Evolutionary conservation across 2,329 filamentous ascomycete genomes (phyloP).

Genomic region (Simplicillium aogashimaense): DNA sequence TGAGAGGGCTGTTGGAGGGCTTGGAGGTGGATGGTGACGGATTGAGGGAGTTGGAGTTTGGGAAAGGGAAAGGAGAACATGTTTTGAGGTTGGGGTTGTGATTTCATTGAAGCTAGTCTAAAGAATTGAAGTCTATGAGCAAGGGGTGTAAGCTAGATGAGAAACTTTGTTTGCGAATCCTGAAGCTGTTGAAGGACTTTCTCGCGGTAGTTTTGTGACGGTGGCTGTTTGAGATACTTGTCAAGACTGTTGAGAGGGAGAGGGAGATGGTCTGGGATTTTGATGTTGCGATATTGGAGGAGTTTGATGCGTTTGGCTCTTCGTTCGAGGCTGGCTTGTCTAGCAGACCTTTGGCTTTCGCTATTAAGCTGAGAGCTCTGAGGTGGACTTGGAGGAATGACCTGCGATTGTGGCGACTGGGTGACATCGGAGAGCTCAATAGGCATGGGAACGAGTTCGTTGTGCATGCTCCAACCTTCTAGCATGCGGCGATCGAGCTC

Average conservation of each 20-base stretch:
- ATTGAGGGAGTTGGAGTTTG: constrained; percentile 13
- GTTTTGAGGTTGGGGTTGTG: constrained; percentile 3
- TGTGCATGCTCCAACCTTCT: constrained; percentile 14
- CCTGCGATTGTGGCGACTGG: too few relatives aligned
- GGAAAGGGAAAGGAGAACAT: constrained; percentile 2
- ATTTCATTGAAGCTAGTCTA: neutral
- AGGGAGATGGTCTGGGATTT: neutral
- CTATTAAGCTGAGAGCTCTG: neutral
- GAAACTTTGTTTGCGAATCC: neutral
- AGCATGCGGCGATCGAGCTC: constrained; percentile 18
- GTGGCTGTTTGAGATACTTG: neutral
- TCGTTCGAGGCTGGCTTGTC: constrained; percentile 8
- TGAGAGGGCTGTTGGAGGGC: constrained; percentile 15
- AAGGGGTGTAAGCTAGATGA: neutral
- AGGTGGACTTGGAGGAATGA: too few relatives aligned
- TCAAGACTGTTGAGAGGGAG: neutral
- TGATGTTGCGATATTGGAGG: neutral
- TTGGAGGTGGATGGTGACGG: constrained; percentile 4
- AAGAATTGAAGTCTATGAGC: neutral
- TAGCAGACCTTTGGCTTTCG: constrained; percentile 8
- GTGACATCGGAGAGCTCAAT: constrained; percentile 16
- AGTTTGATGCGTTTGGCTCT: neutral
- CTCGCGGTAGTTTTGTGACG: neutral
- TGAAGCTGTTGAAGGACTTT: neutral
- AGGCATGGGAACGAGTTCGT: constrained; percentile 22